Base-by-base conservation (phyloP, 106 monocot species). In the Amphibolis antarctica region DNA sequence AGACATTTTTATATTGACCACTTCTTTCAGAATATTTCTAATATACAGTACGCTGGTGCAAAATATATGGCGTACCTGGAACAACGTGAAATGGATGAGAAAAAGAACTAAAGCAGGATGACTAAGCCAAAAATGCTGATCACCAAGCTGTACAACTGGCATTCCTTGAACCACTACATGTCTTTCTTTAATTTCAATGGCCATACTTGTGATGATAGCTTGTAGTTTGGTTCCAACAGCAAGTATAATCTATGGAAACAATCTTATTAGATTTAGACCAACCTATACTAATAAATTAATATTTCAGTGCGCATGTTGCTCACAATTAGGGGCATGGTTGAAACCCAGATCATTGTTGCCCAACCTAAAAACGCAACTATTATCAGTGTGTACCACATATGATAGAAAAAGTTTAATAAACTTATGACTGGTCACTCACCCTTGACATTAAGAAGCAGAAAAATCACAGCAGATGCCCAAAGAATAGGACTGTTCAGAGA, bases 141-240 rank as follows among this genome's bases (percentile, higher is more conserved):
- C 84, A 67, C 76, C 75, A 28, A 84, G 74, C 60, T 81, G 76
- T 19, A 88, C 88, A n/a, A 84, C 58, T 64, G 88, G 88, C 55
- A 86, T 83, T 69, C 90, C 90, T 64, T 91, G 90, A 78, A 88
- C 55, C 9, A 88, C 84, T 11, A 80, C 75, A 66, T 84, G 81
- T 53, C 84, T 78, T 46, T 88, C 84, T 66, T 78, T 68, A 46
- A 88, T 88, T 61, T 84, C 84, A 43, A 84, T 42, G 43, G 88
- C 88, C 84, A 84, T 88, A 25, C 26, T 63, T 19, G 81, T 53
- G 58, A 86, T 86, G 31, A 81, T 84, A 25, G 76, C 81, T 68
- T 88, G 84, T 7, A 88, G 76, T 71, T 88, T 83, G 42, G 78
- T 84, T 21, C 88, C 84, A 50, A 84, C 81, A 9, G 74, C 70